phyloP scores from a whole-genome alignment of 2,329 filamentous ascomycete genomes.

The Fusarium sp. region DNA sequence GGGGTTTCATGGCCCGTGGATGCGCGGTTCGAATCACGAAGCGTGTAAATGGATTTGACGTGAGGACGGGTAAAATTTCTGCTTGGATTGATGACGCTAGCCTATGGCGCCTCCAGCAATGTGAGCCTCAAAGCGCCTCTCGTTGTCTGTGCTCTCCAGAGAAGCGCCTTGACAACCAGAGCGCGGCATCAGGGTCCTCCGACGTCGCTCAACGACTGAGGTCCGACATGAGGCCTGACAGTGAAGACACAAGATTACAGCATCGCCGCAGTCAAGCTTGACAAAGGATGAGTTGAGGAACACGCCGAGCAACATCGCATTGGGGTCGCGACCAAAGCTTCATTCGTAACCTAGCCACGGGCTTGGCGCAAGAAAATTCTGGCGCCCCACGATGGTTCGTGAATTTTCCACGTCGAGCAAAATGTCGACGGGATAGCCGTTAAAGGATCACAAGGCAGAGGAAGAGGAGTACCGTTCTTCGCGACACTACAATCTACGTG shows the following conservation, averaged over 20 bases:
- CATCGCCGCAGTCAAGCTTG: not conserved
- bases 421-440: not conserved
- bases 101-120: not conserved
- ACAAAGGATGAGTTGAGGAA: not conserved
- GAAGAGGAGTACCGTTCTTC: not conserved
- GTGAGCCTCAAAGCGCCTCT: not conserved
- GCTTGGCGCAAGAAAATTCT: not conserved
- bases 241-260: not conserved
- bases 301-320: not conserved
- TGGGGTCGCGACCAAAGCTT: not conserved
- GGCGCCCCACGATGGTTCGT: not conserved
- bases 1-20: not conserved
- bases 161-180: not conserved
- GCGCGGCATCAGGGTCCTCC: not conserved
- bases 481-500: not conserved
- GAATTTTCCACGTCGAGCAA: not conserved
- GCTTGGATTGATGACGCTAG: not conserved
- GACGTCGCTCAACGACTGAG: not conserved
- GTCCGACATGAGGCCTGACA: not conserved
- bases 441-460: not conserved
- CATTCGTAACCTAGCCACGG: no score
- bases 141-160: not conserved
- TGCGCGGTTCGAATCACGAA: not conserved
- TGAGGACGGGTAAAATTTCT: not conserved
- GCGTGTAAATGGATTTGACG: not conserved